Base-by-base conservation (phyloP, 495 filamentous ascomycete genomes). In the Jackrogersella multiformis region DNA sequence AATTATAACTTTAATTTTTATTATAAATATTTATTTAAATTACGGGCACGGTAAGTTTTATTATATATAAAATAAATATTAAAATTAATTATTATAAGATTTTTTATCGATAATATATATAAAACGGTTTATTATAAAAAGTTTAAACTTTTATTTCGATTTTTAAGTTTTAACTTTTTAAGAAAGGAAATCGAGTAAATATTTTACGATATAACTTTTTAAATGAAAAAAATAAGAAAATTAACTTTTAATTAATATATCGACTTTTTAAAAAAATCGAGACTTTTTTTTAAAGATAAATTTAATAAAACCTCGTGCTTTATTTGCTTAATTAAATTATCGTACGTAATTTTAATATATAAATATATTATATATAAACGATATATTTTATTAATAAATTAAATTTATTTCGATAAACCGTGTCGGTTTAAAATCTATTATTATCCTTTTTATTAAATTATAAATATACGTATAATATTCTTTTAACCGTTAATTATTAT, bases 81-180 rank as follows among this genome's bases (percentile, higher is more conserved):
- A n/a, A n/a, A n/a, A n/a, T n/a, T n/a, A n/a, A n/a, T n/a, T n/a
- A n/a, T n/a, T n/a, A n/a, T n/a, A n/a, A n/a, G n/a, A n/a, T n/a
- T n/a, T n/a, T n/a, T n/a, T n/a, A n/a, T n/a, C n/a, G n/a, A 44
- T 44, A 44, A 38, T 12, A 38, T 38, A 38, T 44, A 44, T 44
- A 23, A 44, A 18, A 12, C 18, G 3, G 20, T 44, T 44, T 44
- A 44, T 23, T 13, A 23, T 20, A 44, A 44, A 23, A 23, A 44
- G 5, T 12, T 44, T 21, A 12, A 44, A 12, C 16, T 13, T 44
- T 23, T 44, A 44, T 44, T 44, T 23, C 16, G 16, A 44, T 4
- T 23, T 23, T 23, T 23, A 23, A 23, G 20, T 12, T 23, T 44
- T 7, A 44, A 44, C 10, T 44, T 44, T 21, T 12, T 44, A 7